Evolutionary conservation across 257 asterid species (phyloP), one percentile per base, ranked within the genome.

Genomic region (Petrea volubilis): DNA sequence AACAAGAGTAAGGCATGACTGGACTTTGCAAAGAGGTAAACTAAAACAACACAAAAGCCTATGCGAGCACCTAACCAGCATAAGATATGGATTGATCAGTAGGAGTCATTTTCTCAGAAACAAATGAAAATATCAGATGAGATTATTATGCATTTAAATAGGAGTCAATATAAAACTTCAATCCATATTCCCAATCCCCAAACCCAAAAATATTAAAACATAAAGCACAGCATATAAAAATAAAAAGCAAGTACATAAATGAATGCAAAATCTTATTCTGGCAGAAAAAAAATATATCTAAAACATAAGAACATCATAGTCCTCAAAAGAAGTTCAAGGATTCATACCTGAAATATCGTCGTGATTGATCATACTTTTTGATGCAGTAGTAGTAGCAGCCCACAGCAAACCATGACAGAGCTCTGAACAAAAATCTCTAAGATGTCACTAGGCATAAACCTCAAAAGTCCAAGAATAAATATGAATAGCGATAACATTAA

Each of bases 381-480:
- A 87, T 91, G 82, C 98, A 90, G 74, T 78, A 92, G 86, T 95
- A 95, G 88, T 95, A 95, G 85, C 97, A 95, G 67, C 99, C 98
- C 55, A 95, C 99, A 44, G 99, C 97, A 72, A 92, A 95, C 99
- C 99, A 95, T 68, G 99, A 90, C 64, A 95, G 81, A 40, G 98
- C 95, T 88, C 99, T 95, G 86, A 68, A 86, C 6, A 75, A 74
- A 71, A 78, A 81, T 63, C 47, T 31, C 52, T 34, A 72, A 36
- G 55, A 69, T 67, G 71, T 67, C 50, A 76, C 55, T 70, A 63
- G 49, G 58, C 50, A 72, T 21, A 71, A 70, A 49, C 49, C 34
- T 60, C 14, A 38, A 28, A 75, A 29, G 34, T 34, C 68, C 56
- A 28, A n/a, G 25, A 57, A 67, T 3, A 58, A 61, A 52, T 25